A percentile compares a stretch with the other conserved stretches of the same genome.
These are phyloP conservation scores for Naganishia albida DNA, from an alignment of 1,284 basidiomycete species.

Conservation along the genomic window DNA sequence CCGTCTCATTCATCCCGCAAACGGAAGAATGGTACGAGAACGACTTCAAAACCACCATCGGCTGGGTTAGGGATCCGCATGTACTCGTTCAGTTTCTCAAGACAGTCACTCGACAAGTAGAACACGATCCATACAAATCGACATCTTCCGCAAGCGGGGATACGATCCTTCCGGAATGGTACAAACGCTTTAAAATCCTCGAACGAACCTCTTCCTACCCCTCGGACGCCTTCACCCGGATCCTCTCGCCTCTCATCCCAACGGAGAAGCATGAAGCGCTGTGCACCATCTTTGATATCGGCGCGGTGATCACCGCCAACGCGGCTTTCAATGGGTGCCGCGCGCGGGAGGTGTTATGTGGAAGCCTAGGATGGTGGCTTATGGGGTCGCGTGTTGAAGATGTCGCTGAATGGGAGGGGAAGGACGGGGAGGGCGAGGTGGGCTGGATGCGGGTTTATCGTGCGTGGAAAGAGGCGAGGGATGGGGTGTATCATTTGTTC, in stretches of 20 bases:
- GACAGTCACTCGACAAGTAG: constrained; percentile 3
- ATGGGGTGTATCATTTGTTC: constrained; percentile 14
- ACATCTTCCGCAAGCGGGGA: neutral
- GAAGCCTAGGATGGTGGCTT: constrained; percentile 5
- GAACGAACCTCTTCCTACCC: constrained; percentile 5
- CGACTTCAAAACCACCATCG: constrained; percentile 17
- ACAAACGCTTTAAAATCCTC: neutral
- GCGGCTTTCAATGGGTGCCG: constrained; percentile 2
- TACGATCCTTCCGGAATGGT: constrained; percentile 6
- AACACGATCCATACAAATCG: neutral
- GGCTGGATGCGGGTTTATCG: neutral
- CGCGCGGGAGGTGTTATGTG: constrained; percentile 8
- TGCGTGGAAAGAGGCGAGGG: constrained; percentile 12
- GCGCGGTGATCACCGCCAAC: constrained; percentile 6
- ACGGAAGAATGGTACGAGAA: constrained; percentile 18
- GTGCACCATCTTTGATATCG: constrained; percentile 6
- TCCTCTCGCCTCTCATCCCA: constrained; percentile 5
- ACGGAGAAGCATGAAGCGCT: neutral
- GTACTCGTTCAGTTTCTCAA: constrained; percentile 6
- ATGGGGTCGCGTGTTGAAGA: neutral
- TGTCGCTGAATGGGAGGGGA: neutral
- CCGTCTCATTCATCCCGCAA: constrained; percentile 10
- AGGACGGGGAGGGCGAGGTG: neutral
- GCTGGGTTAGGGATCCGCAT: constrained; percentile 8
- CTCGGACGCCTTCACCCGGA: constrained; percentile 1